phyloP scores from a whole-genome alignment of 768 basidiomycete species.

The Ramaria rubella region DNA sequence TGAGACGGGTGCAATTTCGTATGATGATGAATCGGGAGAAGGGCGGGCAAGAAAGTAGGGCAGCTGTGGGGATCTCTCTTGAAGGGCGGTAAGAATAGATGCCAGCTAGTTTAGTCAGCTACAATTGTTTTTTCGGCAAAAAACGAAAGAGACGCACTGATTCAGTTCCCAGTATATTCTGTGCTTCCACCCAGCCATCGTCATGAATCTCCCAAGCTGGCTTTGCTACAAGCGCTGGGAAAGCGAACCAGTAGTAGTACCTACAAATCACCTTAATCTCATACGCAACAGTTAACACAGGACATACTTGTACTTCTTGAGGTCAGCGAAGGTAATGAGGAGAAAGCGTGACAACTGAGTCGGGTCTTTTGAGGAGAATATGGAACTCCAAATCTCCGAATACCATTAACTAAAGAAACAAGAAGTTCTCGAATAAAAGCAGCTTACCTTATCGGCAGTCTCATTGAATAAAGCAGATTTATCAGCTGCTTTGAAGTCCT shows the following conservation, averaged over 20 bases:
- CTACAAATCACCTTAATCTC: background rate
- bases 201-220: conserved; percentile 83
- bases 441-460: conserved; percentile 56
- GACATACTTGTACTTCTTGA: conserved; percentile 83
- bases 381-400: conserved; percentile 62
- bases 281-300: background rate
- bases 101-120: conserved; percentile 36
- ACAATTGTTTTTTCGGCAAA: background rate
- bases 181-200: conserved; percentile 50
- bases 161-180: conserved; percentile 35
- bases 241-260: conserved; percentile 97
- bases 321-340: conserved; percentile 89
- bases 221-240: conserved; percentile 85
- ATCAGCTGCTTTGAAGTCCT: conserved; percentile 86
- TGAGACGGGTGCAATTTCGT: conserved; percentile 39
- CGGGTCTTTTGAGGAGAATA: conserved; percentile 45
- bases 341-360: conserved; percentile 69
- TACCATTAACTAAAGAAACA: background rate
- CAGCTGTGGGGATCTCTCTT: conserved; percentile 26
- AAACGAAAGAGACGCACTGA: conserved; percentile 30
- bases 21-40: conserved; percentile 20
- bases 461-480: conserved; percentile 83
- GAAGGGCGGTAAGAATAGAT: conserved; percentile 45
- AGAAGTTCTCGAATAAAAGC: background rate
- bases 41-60: conserved; percentile 58